Percentiles rank a stretch among this genome's conserved stretches.
Evolutionary conservation across 169 alveolate genomes (phyloP).

Genomic region (Cyclospora cayetanensis): DNA sequence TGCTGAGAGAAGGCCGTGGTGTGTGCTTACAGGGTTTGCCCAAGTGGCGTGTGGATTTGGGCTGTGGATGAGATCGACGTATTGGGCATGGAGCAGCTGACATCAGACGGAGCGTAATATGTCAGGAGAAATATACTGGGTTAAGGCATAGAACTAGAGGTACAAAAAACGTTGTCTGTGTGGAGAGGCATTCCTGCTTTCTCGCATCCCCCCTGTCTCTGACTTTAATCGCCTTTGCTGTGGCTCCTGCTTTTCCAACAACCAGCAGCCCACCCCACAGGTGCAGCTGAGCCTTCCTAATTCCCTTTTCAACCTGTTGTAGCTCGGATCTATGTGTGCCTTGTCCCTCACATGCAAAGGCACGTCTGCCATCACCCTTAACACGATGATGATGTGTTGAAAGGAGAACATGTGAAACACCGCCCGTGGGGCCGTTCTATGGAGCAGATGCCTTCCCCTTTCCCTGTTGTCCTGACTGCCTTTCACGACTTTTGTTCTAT

Average conservation of each 20-base stretch:
- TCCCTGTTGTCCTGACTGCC: neutral
- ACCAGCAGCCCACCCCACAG: slow-evolving; percentile 95
- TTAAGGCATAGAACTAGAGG: too few relatives aligned
- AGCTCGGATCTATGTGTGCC: slow-evolving; percentile 92
- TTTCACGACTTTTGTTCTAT: neutral
- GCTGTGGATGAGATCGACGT: neutral
- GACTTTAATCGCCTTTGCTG: slow-evolving; percentile 85
- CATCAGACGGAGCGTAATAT: neutral
- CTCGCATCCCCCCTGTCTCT: slow-evolving; percentile 82
- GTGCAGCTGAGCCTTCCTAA: slow-evolving; percentile 95
- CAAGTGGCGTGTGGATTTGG: too few relatives aligned
- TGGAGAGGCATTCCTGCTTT: slow-evolving; percentile 2
- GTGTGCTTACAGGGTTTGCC: too few relatives aligned
- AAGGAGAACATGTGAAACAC: too few relatives aligned
- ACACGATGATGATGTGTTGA: too few relatives aligned
- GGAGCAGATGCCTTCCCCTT: neutral
- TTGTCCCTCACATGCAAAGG: slow-evolving; percentile 93
- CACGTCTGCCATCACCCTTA: too few relatives aligned
- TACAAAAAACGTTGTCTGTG: too few relatives aligned
- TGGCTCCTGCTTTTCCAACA: slow-evolving; percentile 97
- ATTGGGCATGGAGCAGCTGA: neutral
- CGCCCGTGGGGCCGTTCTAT: neutral
- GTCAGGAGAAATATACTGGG: too few relatives aligned
- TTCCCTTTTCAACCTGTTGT: slow-evolving; percentile 94
- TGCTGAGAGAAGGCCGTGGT: too few relatives aligned